phyloP scores from a whole-genome alignment of 2,329 filamentous ascomycete species.

The Colletotrichum sansevieriae region DNA sequence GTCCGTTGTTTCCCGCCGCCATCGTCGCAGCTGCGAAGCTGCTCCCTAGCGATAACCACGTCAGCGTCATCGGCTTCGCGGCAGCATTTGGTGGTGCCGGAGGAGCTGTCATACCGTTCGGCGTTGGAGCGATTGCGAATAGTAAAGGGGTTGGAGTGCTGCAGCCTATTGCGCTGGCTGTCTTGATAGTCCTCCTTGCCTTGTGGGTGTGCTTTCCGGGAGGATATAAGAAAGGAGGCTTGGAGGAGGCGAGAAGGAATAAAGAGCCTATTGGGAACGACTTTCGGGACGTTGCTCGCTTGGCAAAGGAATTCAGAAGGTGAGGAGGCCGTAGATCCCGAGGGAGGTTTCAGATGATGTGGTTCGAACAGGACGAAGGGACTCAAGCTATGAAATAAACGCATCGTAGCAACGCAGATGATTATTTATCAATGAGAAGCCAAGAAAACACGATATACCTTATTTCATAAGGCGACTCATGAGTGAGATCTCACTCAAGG shows the following conservation, averaged over 20 bases:
- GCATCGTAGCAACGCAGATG: no score
- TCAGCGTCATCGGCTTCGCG: constrained; percentile 84
- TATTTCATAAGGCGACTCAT: no score
- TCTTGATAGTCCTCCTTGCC: constrained; percentile 59
- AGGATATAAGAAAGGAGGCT: constrained; percentile 13
- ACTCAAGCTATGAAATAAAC: no score
- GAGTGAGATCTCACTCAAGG: no score
- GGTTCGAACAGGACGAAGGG: no score
- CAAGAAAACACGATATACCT: no score
- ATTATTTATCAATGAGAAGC: no score
- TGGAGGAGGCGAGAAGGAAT: constrained; percentile 18
- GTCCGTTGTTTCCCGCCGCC: constrained; percentile 82
- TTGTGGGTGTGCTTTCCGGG: constrained; percentile 55
- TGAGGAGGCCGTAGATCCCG: background rate
- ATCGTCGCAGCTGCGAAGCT: constrained; percentile 81
- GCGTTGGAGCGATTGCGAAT: constrained; percentile 76
- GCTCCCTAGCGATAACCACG: constrained; percentile 79
- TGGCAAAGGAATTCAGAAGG: background rate
- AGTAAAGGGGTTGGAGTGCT: constrained; percentile 67
- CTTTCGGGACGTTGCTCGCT: background rate
- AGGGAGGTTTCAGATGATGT: no score
- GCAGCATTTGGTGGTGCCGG: constrained; percentile 82
- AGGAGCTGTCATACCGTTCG: constrained; percentile 75
- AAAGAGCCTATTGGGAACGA: constrained; percentile 19
- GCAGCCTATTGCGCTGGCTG: constrained; percentile 67